phyloP scores from a whole-genome alignment of 225 moss, liverwort and hornwort genomes.

The Pseudisothecium myosuroides region DNA sequence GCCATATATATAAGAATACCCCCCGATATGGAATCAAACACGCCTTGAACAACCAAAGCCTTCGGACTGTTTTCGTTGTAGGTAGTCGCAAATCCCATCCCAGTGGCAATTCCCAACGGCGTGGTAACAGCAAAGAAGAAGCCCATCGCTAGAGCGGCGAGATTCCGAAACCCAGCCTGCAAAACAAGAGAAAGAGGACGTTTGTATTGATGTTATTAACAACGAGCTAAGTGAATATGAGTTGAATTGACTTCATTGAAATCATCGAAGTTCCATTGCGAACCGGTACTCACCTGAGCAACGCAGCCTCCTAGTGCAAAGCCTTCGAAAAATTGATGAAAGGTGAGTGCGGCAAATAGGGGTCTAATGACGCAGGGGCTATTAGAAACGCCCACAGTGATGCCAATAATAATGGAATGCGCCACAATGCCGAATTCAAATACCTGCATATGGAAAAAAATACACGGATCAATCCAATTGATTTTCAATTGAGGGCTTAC shows the following conservation, averaged over 20 bases:
- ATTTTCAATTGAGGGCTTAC: not conserved
- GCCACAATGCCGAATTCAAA: constrained; percentile 85
- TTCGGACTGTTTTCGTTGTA: constrained; percentile 50
- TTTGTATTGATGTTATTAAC: not conserved
- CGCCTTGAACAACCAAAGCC: constrained; percentile 58
- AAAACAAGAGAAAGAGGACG: not conserved
- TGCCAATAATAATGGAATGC: constrained; percentile 80
- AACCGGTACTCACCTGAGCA: constrained; percentile 40
- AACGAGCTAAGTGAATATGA: not conserved
- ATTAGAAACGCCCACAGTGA: constrained; percentile 75
- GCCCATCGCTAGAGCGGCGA: constrained; percentile 29
- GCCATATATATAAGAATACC: constrained; percentile 71
- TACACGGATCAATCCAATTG: not conserved
- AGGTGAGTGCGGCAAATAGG: constrained; percentile 68
- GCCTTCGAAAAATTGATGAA: constrained; percentile 97
- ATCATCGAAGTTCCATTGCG: not conserved
- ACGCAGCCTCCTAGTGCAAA: constrained; percentile 89
- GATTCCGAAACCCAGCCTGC: constrained; percentile 45
- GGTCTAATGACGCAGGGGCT: constrained; percentile 75
- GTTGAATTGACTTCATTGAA: not conserved
- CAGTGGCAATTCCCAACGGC: constrained; percentile 47
- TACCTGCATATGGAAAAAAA: constrained; percentile 26
- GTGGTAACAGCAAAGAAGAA: constrained; percentile 60
- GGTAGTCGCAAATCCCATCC: constrained; percentile 37
- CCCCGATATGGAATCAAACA: constrained; percentile 51